phyloP scores from a whole-genome alignment of 208 protist species.

The Trypanosoma mega region DNA sequence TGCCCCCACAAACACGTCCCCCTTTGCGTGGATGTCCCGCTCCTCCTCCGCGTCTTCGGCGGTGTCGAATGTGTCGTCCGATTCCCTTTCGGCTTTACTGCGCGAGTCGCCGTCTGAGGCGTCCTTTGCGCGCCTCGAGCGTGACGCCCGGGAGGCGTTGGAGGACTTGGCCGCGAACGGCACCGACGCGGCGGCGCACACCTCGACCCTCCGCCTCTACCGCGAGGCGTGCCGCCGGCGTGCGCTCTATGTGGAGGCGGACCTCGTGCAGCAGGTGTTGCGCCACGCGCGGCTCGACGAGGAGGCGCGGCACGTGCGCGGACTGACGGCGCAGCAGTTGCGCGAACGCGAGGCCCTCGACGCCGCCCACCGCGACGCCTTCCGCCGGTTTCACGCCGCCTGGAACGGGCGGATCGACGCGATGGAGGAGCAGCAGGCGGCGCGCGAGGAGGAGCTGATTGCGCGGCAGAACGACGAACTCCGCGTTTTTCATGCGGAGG shows the following conservation, averaged over 20 bases:
- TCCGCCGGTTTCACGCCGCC: constrained; percentile 76
- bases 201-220: constrained; percentile 71
- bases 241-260: constrained; percentile 89
- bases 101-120: too few species aligned
- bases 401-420: constrained; percentile 89
- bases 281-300: constrained; percentile 86
- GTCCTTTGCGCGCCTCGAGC: constrained; percentile 53
- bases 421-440: constrained; percentile 84
- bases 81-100: constrained; percentile 2
- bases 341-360: constrained; percentile 81
- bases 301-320: constrained; percentile 84
- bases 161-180: constrained; percentile 69
- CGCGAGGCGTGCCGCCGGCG: constrained; percentile 76
- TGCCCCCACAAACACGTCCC: too few species aligned
- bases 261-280: constrained; percentile 90
- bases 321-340: constrained; percentile 88
- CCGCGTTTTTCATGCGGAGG: constrained; percentile 69
- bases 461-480: constrained; percentile 91
- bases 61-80: background rate
- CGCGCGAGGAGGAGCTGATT: constrained; percentile 75
- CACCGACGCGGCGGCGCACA: constrained; percentile 46
- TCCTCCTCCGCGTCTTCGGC: constrained; percentile 11
- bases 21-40: constrained; percentile 9
- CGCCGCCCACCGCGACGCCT: constrained; percentile 84
- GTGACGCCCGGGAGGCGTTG: constrained; percentile 56